phyloP scores from a whole-genome alignment of 2,329 filamentous ascomycete genomes.

The Diaporthe ampelina region DNA sequence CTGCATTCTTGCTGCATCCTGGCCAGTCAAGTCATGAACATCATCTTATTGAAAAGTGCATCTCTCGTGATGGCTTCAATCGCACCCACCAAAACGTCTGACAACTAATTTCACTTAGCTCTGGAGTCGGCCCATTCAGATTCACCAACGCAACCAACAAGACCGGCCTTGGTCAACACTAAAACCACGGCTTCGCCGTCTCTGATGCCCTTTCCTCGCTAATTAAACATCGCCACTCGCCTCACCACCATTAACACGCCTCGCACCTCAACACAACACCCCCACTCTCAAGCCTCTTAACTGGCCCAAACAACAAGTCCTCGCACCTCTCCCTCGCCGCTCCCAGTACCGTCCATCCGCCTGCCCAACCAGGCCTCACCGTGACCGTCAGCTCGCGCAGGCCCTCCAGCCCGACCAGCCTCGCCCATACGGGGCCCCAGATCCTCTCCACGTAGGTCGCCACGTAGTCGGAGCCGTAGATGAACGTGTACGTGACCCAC shows the following conservation, averaged over 20 bases:
- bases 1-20: background rate
- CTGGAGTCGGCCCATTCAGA: background rate
- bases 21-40: background rate
- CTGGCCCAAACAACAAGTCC: conserved; percentile 13
- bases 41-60: background rate
- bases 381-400: conserved; percentile 7
- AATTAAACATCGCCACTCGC: background rate
- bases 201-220: too few relatives aligned
- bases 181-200: too few relatives aligned
- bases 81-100: too few relatives aligned
- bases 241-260: background rate
- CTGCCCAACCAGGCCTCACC: conserved; percentile 10
- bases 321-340: conserved; percentile 27
- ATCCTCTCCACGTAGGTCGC: conserved; percentile 14
- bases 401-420: background rate
- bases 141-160: too few relatives aligned
- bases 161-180: background rate
- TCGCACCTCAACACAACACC: conserved; percentile 19
- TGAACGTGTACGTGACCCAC: conserved; percentile 30
- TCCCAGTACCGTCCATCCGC: conserved; percentile 15
- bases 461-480: conserved; percentile 29
- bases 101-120: background rate
- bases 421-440: conserved; percentile 18
- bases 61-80: conserved; percentile 5
- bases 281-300: conserved; percentile 5